Conservation (phyloP, 305 asterid species). For the Fraxinus angustifolia region DNA sequence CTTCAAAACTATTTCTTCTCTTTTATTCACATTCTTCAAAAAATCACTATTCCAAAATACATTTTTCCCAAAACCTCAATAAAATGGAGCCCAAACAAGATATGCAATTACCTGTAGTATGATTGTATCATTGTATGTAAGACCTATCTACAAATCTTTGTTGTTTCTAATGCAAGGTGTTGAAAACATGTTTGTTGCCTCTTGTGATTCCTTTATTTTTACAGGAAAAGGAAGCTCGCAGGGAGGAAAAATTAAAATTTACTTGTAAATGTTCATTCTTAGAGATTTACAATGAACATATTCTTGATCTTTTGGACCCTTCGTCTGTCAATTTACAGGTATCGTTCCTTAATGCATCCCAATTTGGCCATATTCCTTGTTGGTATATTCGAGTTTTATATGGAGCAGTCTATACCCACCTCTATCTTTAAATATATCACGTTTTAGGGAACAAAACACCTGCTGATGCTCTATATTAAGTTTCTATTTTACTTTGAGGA, state of each 20-base stretch:
- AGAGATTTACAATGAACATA: conserved; percentile 93
- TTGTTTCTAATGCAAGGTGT: background rate
- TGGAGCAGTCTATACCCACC: background rate
- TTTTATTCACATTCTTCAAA: background rate
- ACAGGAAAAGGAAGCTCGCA: conserved; percentile 88
- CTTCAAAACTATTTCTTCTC: background rate
- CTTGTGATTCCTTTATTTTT: conserved; percentile 16
- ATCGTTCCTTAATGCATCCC: conserved; percentile 11
- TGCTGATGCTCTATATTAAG: conserved; percentile 9
- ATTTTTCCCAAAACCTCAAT: background rate
- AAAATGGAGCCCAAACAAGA: background rate
- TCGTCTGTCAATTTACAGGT: conserved; percentile 86
- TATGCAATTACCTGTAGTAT: background rate
- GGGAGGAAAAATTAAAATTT: conserved; percentile 81
- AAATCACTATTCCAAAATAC: background rate
- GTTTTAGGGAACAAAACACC: conserved; percentile 3
- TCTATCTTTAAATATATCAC: conserved; percentile 4
- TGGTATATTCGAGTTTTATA: background rate
- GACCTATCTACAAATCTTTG: conserved; percentile 9
- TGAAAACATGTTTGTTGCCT: conserved; percentile 9
- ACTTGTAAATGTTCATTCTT: conserved; percentile 88
- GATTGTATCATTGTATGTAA: background rate
- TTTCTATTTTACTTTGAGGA: background rate
- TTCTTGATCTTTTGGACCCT: conserved; percentile 89
- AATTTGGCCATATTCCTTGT: background rate